Base-by-base conservation (phyloP, 495 filamentous ascomycete genomes). In the Penicillium salamii region DNA sequence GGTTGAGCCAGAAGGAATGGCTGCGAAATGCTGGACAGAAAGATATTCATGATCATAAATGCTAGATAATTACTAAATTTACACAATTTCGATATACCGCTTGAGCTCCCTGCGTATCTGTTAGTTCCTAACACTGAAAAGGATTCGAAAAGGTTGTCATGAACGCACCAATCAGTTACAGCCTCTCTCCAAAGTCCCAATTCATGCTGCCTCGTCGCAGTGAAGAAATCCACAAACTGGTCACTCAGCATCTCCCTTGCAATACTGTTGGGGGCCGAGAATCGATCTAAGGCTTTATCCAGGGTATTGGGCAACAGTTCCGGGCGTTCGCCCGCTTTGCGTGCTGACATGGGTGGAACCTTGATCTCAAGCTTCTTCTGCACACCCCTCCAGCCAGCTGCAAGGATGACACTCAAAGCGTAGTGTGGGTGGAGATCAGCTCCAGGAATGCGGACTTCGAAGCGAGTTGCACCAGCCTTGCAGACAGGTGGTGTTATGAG, bases 221-320 rank as follows among this genome's bases (percentile, higher is more conserved):
- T 87, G 71, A 80, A 97, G 62, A 96, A 92, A 3, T 95, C 90
- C 12, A 97, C 91, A 70, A 97, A 97, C 13, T 90, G 88, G 55
- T 91, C 81, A 0, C 89, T 90, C 54, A 97, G 85, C 1, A 91
- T 87, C 68, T 96, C 85, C 42, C 91, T 71, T 21, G 91, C 91
- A 15, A 95, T 76, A 58, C 90, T 95, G 8, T 76, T 85, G 28
- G 77, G 69, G 7, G 62, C 80, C 61, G 69, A 76, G 80, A 66
- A 97, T 86, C 53, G 76, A 71, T 38, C 79, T 76, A 7, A 79
- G 86, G 90, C 91, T 62, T 93, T 88, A 49, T 83, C 84, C 50
- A 97, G 49, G 11, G 72, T 86, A 70, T 84, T 93, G 14, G 91
- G 88, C 26, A 97, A 66, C 40, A 57, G 29, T 3, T 40, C 50